A percentile compares a stretch with the other conserved stretches of the same genome.
Evolutionary conservation across 2,329 filamentous ascomycete species (phyloP).

Genomic region (Diplodia seriata): DNA sequence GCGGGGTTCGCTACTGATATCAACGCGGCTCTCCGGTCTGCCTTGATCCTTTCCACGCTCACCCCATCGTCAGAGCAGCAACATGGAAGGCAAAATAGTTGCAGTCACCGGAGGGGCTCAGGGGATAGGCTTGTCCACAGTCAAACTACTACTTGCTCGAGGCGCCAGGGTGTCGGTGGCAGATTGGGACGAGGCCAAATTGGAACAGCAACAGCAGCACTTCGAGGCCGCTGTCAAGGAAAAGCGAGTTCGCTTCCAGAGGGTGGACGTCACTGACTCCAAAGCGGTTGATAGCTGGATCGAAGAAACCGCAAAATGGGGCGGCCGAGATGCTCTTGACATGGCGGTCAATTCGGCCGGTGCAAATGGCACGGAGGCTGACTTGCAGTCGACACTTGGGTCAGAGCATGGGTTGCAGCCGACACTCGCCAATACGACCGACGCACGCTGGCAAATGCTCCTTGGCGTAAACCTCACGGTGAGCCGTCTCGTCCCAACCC

Average conservation of each 20-base stretch:
- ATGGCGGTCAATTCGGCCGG: constrained; percentile 54
- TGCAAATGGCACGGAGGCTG: constrained; percentile 38
- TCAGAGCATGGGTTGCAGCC: constrained; percentile 45
- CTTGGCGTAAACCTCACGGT: constrained; percentile 46
- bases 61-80: constrained; percentile 8
- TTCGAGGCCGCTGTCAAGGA: constrained; percentile 26
- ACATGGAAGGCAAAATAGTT: constrained; percentile 36
- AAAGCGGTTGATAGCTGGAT: constrained; percentile 49
- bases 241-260: constrained; percentile 25
- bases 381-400: constrained; percentile 47
- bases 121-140: constrained; percentile 50
- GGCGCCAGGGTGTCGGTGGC: constrained; percentile 51
- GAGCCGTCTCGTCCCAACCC: neutral
- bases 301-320: constrained; percentile 41
- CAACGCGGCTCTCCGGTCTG: neutral
- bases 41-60: neutral
- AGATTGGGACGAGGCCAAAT: constrained; percentile 44
- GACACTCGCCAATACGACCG: constrained; percentile 41
- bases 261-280: constrained; percentile 45
- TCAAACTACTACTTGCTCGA: constrained; percentile 42
- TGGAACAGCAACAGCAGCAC: constrained; percentile 27
- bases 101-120: constrained; percentile 48
- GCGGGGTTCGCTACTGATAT: constrained; percentile 6
- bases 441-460: constrained; percentile 46
- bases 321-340: constrained; percentile 43